Base-by-base conservation (phyloP, 1,284 basidiomycete genomes). In the Phaffia rhodozyma region DNA sequence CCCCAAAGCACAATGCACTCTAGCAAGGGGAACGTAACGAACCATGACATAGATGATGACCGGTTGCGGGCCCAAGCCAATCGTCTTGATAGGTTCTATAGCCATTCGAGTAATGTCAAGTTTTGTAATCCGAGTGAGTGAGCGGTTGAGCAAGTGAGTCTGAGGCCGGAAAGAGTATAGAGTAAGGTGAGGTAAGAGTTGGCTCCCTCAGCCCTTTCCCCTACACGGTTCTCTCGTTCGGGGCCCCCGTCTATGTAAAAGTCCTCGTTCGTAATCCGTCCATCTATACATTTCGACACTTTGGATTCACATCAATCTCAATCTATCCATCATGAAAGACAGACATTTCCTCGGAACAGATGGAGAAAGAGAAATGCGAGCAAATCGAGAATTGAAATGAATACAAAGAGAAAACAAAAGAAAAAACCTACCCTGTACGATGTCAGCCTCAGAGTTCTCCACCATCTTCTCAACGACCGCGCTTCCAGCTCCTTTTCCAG, bases 31-130 rank as follows among this genome's bases (percentile, higher is more conserved):
- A 48, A 7, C 9, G 1, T 13, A 25, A 59, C 58, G 48, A 13
- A 50, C 58, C 58, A 59, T 54, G 0, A 50, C 29, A 54, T 50
- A 56, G 47, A 61, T 48, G 53, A 61, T 47, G 52, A 61, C 60
- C 7, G 57, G 57, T 11, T 58, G 48, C 34, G 48, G 48, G 21
- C 57, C 57, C 43, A 58, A 21, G 9, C 32, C 32, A 34, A 34
- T 9, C 32, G 9, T 34, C 32, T 34, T 34, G 4, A 9, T 9
- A 34, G 32, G 32, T 9, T 34, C 32, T 34, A 34, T 9, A 34
- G 9, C 9, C 32, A 34, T 34, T 9, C 5, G 9, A 9, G 9
- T 5, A 4, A 4, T 9, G 32, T 34, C 9, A 34, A 34, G 9
- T 5, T 9, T 4, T 34, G 9, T 9, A 9, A 34, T 5, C 9